Base-by-base conservation (phyloP, 2,329 filamentous ascomycete genomes). In the Aspergillus intermedius region DNA sequence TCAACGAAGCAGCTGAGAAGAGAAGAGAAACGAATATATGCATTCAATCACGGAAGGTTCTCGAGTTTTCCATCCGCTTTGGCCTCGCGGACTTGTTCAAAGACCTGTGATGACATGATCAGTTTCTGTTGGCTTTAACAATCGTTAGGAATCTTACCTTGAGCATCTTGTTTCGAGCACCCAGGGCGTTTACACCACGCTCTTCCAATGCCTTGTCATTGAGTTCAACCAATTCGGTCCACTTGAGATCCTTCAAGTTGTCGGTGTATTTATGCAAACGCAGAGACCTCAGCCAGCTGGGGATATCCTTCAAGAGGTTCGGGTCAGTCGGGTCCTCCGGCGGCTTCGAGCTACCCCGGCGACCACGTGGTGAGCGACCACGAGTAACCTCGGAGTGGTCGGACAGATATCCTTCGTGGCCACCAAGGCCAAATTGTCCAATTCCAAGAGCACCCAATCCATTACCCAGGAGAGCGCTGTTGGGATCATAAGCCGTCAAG, bases 191-290 rank as follows among this genome's bases (percentile, higher is more conserved):
- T 28, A 98, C 93, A 44, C 93, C 93, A 46, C 89, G 86, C 22
- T 89, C 87, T 72, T 97, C 91, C 54, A 98, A 76, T 44, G 88
- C 91, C 65, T 91, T 91, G 59, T 98, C 93, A 62, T 96, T 89
- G 59, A 98, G 76, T 69, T 93, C 87, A 51, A 98, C 77, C 59
- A 98, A 74, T 47, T 98, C 93, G 23, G 86, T 87, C 93, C 93
- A 98, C 63, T 93, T 90, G 77, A 97, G 82, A 64, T 97, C 91
- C 74, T 97, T 98, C 55, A 98, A 74, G 60, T 97, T 94, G 59
- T 98, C 93, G 8, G 93, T 98, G 72, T 98, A 98, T 76, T 98
- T 98, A 78, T 98, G 93, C 61, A 98, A 78, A 52, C 93, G 84
- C 65, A 97, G 79, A 68, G 90, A 96, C 66, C 93, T 84, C 62